Evolutionary conservation across 1,139 yeast species (phyloP).

Genomic region (Debaryomyces sp.): DNA sequence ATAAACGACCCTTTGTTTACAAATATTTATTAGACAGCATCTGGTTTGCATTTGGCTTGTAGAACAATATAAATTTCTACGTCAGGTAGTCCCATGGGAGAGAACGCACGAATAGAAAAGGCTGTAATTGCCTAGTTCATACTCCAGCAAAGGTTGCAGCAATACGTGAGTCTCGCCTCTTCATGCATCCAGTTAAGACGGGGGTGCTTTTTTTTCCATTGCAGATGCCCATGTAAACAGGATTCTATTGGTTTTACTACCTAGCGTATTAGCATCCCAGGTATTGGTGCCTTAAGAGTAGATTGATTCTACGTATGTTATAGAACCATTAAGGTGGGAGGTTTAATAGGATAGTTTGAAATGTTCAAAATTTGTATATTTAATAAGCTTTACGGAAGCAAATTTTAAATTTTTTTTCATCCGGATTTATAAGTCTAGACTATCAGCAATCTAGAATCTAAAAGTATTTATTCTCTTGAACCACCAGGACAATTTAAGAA

Average conservation of each 20-base stretch:
- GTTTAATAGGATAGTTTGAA: not conserved
- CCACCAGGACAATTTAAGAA: not conserved
- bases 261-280: not conserved
- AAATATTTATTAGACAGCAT: not conserved
- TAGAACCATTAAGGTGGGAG: not conserved
- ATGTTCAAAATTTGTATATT: not conserved
- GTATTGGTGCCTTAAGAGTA: not conserved
- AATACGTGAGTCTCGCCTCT: not conserved
- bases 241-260: not conserved
- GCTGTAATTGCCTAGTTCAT: not conserved
- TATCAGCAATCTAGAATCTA: slow-evolving; percentile 2
- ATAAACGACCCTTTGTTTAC: not conserved
- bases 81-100: not conserved
- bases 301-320: not conserved
- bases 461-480: not conserved
- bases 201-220: not conserved
- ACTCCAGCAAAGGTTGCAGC: not conserved
- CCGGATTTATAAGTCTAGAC: not conserved
- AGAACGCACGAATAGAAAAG: not conserved
- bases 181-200: not conserved
- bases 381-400: not conserved
- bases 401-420: not conserved
- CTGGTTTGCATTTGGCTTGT: not conserved
- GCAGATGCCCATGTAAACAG: not conserved
- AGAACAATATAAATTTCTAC: not conserved